These are phyloP conservation scores for Aaosphaeria arxii DNA, from an alignment of 2,329 filamentous ascomycete species.

Conservation along the genomic window DNA sequence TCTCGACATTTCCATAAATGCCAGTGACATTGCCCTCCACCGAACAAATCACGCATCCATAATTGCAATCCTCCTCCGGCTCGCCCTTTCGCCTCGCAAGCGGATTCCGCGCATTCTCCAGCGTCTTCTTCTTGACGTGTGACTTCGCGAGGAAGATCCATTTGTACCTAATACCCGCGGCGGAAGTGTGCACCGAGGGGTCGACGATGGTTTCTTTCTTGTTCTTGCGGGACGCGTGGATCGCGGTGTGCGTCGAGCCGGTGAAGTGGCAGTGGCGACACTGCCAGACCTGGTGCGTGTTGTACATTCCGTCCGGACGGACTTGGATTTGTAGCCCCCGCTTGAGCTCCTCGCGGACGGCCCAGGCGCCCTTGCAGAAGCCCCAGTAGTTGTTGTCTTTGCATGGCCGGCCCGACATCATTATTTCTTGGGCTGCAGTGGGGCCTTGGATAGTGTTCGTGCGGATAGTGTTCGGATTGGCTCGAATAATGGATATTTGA, in stretches of 20 bases:
- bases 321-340: constrained; percentile 29
- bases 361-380: constrained; percentile 42
- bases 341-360: constrained; percentile 28
- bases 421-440: constrained; percentile 15
- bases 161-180: constrained; percentile 31
- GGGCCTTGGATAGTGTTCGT: constrained; percentile 16
- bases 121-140: constrained; percentile 23
- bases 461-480: constrained; percentile 7
- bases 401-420: constrained; percentile 34
- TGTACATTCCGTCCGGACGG: constrained; percentile 35
- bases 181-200: constrained; percentile 20
- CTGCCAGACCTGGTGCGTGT: constrained; percentile 29
- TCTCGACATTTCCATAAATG: constrained; percentile 37
- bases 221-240: constrained; percentile 21
- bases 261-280: constrained; percentile 35
- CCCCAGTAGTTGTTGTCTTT: constrained; percentile 42
- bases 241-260: constrained; percentile 21
- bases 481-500: constrained; percentile 3
- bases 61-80: constrained; percentile 19
- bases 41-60: constrained; percentile 36
- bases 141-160: constrained; percentile 40
- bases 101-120: neutral
- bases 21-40: constrained; percentile 28
- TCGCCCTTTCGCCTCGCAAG: neutral
- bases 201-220: constrained; percentile 29